Base-by-base conservation (phyloP, 1,284 basidiomycete genomes). In the Waitea zeae region DNA sequence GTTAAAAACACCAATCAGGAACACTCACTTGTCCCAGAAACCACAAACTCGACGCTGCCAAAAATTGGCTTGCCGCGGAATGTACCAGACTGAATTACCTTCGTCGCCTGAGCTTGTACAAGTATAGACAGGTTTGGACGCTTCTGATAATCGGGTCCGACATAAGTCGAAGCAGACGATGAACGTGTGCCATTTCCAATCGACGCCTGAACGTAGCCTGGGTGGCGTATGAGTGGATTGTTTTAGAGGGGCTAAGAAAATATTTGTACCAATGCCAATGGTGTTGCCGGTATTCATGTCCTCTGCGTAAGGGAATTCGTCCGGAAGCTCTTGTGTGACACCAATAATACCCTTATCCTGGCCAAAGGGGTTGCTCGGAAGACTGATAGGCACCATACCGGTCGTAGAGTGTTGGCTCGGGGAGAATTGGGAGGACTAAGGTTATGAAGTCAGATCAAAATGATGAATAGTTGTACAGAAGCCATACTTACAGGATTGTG, bases 231-330 rank as follows among this genome's bases (percentile, higher is more conserved):
- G n/a, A n/a, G n/a, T n/a, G n/a, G n/a, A n/a, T n/a, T n/a, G n/a
- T n/a, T n/a, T n/a, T n/a, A n/a, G n/a, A n/a, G n/a, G n/a, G n/a
- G n/a, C n/a, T n/a, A n/a, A n/a, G n/a, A n/a, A n/a, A n/a, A n/a
- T n/a, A n/a, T n/a, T n/a, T n/a, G n/a, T n/a, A 56, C 54, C 48
- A 22, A 54, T 34, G 20, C 56, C 56, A 12, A 56, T 36, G 1
- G 48, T 47, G 27, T 44, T 40, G 5, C 56, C 58, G 12, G 46
- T 46, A 31, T 58, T 59, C 41, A 46, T 46, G 33, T 60, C 58
- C 9, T 42, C 19, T 34, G 50, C 56, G 42, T 48, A 58, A 1
- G 47, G 41, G 38, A 50, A 56, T 13, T 44, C 38, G 5, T 41
- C 43, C 13, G 32, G n/a, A 4, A n/a, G n/a, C n/a, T n/a, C n/a